Base-by-base conservation (phyloP, 2,329 filamentous ascomycete species). In the Neonectria sp. region DNA sequence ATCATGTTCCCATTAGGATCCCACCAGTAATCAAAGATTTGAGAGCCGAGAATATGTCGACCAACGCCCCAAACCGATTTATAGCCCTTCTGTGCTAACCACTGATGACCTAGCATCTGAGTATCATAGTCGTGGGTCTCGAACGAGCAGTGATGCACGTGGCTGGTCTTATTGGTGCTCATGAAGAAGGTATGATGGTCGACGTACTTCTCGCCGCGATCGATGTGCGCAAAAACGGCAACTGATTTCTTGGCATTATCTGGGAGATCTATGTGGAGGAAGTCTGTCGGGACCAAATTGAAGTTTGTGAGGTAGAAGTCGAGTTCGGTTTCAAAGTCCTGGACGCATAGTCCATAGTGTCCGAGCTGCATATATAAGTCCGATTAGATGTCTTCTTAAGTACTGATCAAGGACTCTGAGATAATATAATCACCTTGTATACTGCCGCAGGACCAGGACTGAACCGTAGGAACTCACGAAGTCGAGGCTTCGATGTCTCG, bases 41-140 rank as follows among this genome's bases (percentile, higher is more conserved):
- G 91, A 69, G 86, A 89, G 4, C 91, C 91, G 72, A 93, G 83
- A 25, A 93, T 86, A 81, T 93, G 91, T 59, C 92, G 80, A 0
- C 92, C 92, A 0, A 94, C 88, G 2, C 92, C 92, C 92, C 92
- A 94, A 68, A 90, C 90, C 72, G 85, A 87, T 73, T 85, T 85
- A 76, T 92, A 92, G 2, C 88, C 88, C 77, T 90, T 88, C 68
- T 88, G 81, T 2, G 83, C 83, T 68, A 94, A 80, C 89, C 90
- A 93, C 73, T 92, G 86, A 79, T 94, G 92, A 1, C 92, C 92
- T 3, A 93, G 82, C 35, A 89, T 84, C 82, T 93, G 91, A 5
- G 89, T 88, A 75, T 94, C 91, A 73, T 91, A 92, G 77, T 93
- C 91, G 72, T 92, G 88, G 5, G 92, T 90, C 79, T 93, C 92